Percentiles rank a stretch among this genome's conserved stretches.
These are phyloP conservation scores for Peterozyma toletana DNA, from an alignment of 805 yeast genomes.

Conservation along the genomic window DNA sequence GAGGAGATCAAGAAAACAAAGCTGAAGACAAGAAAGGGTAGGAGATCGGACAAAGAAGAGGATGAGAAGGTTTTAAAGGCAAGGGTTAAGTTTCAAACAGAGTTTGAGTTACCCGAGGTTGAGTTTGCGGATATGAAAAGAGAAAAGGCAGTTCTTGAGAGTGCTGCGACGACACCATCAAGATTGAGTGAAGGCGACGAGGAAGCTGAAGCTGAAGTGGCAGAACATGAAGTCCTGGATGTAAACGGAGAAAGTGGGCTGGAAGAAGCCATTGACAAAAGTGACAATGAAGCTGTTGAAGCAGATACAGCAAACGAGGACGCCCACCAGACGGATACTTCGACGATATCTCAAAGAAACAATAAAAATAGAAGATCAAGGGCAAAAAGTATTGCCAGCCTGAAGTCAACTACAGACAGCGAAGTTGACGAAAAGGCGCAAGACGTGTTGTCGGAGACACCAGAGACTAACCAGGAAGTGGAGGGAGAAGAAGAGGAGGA, in stretches of 20 bases:
- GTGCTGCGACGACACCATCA: constrained; percentile 8
- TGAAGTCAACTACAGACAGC: neutral
- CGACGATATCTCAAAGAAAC: too few relatives aligned
- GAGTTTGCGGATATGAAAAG: constrained; percentile 3
- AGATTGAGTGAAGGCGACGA: constrained; percentile 7
- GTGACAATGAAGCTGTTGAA: too few relatives aligned
- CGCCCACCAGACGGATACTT: too few relatives aligned
- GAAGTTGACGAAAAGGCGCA: neutral
- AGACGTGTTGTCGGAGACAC: neutral
- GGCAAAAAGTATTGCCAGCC: neutral
- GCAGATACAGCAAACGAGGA: too few relatives aligned
- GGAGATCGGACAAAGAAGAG: constrained; percentile 6
- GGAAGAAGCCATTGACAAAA: too few relatives aligned
- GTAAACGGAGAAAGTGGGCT: constrained; percentile 4
- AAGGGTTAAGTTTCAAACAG: constrained; percentile 11
- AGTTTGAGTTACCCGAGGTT: constrained; percentile 9
- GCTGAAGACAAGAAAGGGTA: constrained; percentile 12
- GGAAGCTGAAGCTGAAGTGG: constrained; percentile 9
- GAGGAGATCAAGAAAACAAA: constrained; percentile 9
- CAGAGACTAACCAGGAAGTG: constrained; percentile 7
- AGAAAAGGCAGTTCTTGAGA: constrained; percentile 9
- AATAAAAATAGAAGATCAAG: constrained; percentile 1
- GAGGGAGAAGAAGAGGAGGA: constrained; percentile 5
- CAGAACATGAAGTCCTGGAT: constrained; percentile 3
- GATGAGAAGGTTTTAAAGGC: neutral